phyloP scores from a whole-genome alignment of 1,139 yeast genomes.

The Nakaseomyces delphensis region DNA sequence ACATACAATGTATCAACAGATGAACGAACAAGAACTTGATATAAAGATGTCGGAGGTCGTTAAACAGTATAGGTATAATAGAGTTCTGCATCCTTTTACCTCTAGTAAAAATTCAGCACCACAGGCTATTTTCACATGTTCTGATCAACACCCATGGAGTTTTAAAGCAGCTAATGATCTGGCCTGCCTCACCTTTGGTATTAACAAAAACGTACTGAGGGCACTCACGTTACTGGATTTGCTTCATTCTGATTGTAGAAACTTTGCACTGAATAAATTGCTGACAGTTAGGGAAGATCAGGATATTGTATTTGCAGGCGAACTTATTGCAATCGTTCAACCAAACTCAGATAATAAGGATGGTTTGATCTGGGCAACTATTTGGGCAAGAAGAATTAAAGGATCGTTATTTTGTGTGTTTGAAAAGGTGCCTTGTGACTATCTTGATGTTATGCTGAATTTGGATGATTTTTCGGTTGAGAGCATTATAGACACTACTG shows the following conservation, averaged over 20 bases:
- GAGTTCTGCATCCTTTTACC: constrained; percentile 48
- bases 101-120: constrained; percentile 62
- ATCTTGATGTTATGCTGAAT: constrained; percentile 49
- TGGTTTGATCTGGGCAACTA: constrained; percentile 62
- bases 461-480: constrained; percentile 21
- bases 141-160: constrained; percentile 66
- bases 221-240: constrained; percentile 64
- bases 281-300: constrained; percentile 32
- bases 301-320: constrained; percentile 48
- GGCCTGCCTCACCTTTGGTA: constrained; percentile 82
- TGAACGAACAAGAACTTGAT: constrained; percentile 9
- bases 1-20: constrained; percentile 8
- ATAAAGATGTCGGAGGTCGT: constrained; percentile 12
- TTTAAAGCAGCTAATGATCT: constrained; percentile 81
- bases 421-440: constrained; percentile 81
- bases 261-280: constrained; percentile 53
- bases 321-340: constrained; percentile 42
- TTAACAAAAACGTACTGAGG: constrained; percentile 54
- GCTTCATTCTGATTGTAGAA: constrained; percentile 64
- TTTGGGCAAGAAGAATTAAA: constrained; percentile 79
- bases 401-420: constrained; percentile 72
- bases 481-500: constrained; percentile 12
- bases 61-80: constrained; percentile 19
- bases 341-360: constrained; percentile 35
- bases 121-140: constrained; percentile 79